These are phyloP conservation scores for Pichia exigua DNA, from an alignment of 805 yeast genomes.

Conservation along the genomic window DNA sequence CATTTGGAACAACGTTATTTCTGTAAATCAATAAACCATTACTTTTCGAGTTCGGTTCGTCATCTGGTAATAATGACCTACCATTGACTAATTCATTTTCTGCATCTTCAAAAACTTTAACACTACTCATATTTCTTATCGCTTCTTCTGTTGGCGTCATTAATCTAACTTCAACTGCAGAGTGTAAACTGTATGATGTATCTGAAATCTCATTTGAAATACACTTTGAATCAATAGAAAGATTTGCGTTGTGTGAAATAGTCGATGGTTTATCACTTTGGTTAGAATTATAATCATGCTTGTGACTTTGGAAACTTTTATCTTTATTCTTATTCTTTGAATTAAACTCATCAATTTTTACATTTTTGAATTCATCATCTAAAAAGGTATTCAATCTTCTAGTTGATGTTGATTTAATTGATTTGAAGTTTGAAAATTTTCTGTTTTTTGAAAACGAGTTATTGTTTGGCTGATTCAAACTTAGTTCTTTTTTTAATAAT, in stretches of 20 bases:
- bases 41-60: background rate
- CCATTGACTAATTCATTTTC: conserved; percentile 12
- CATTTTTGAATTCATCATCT: conserved; percentile 8
- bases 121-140: conserved; percentile 9
- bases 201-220: conserved; percentile 20
- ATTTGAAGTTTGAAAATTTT: conserved; percentile 8
- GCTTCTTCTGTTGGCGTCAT: conserved; percentile 19
- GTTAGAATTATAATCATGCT: background rate
- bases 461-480: background rate
- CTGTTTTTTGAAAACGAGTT: background rate
- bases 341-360: conserved; percentile 18
- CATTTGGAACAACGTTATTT: conserved; percentile 19
- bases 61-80: background rate
- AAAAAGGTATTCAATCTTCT: conserved; percentile 22
- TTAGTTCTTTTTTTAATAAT: conserved; percentile 11
- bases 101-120: conserved; percentile 26
- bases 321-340: background rate
- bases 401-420: conserved; percentile 23
- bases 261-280: conserved; percentile 3
- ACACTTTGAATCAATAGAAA: conserved; percentile 19
- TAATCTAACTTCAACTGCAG: conserved; percentile 26
- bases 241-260: conserved; percentile 16
- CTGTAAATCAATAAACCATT: conserved; percentile 20
- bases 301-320: background rate
- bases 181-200: conserved; percentile 25